These are phyloP conservation scores for Zarea fungicola DNA, from an alignment of 2,329 filamentous ascomycete genomes.

Conservation along the genomic window DNA sequence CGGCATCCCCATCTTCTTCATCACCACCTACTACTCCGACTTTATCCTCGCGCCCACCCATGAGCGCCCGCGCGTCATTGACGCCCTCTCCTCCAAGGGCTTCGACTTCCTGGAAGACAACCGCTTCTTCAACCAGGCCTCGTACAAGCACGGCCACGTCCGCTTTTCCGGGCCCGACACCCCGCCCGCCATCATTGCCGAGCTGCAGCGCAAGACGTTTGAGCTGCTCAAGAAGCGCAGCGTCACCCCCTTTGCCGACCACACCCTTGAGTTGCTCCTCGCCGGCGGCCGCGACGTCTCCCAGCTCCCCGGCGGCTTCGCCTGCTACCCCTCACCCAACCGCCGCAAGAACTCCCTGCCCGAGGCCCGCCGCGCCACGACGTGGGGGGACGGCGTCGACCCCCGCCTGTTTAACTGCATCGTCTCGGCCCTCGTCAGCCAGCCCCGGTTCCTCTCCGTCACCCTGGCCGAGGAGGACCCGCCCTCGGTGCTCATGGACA, in stretches of 20 bases:
- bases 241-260: conserved; percentile 67
- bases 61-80: conserved; percentile 67
- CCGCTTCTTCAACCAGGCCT: conserved; percentile 55
- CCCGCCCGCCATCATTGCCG: conserved; percentile 70
- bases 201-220: conserved; percentile 81
- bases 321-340: conserved; percentile 31
- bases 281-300: conserved; percentile 63
- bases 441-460: conserved; percentile 67
- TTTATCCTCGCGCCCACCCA: conserved; percentile 86
- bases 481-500: conserved; percentile 68
- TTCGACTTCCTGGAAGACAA: conserved; percentile 77
- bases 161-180: conserved; percentile 56
- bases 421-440: conserved; percentile 54
- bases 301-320: conserved; percentile 32
- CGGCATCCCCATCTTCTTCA: conserved; percentile 95
- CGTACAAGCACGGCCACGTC: conserved; percentile 29
- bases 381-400: conserved; percentile 57
- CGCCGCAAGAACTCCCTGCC: conserved; percentile 33
- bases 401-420: conserved; percentile 58
- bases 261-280: conserved; percentile 67
- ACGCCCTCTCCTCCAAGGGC: conserved; percentile 70
- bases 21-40: conserved; percentile 96
- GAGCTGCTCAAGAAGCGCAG: conserved; percentile 70
- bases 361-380: conserved; percentile 25
- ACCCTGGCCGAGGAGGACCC: conserved; percentile 70